These are phyloP conservation scores for Phlyctochytrium bullatum DNA, from an alignment of 192 early-diverging fungal species.

Conservation along the genomic window DNA sequence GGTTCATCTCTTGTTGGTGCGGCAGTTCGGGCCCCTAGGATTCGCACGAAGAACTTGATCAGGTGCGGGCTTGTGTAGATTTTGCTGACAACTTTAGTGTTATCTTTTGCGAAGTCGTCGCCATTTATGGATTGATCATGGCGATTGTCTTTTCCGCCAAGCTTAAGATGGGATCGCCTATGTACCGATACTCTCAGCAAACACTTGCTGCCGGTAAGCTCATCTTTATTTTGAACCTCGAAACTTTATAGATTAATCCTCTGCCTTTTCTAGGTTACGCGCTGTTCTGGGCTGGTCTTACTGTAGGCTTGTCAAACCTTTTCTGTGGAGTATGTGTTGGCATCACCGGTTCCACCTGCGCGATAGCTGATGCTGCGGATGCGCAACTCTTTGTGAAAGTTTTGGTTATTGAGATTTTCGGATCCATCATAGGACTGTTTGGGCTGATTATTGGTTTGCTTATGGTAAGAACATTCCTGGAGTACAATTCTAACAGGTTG, in stretches of 20 bases:
- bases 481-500: neutral
- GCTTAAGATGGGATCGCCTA: constrained; percentile 51
- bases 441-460: constrained; percentile 93
- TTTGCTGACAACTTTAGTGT: constrained; percentile 54
- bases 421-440: constrained; percentile 92
- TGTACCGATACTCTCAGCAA: constrained; percentile 36
- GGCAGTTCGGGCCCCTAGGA: constrained; percentile 85
- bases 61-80: constrained; percentile 49
- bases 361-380: constrained; percentile 95
- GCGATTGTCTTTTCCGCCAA: constrained; percentile 94
- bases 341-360: constrained; percentile 88
- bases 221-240: constrained; percentile 1
- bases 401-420: constrained; percentile 96
- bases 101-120: constrained; percentile 99
- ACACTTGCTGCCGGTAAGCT: constrained; percentile 75
- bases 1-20: constrained; percentile 88
- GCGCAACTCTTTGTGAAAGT: constrained; percentile 95
- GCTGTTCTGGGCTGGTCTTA: constrained; percentile 93
- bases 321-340: constrained; percentile 93
- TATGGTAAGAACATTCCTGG: constrained; percentile 34
- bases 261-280: constrained; percentile 65
- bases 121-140: constrained; percentile 98
- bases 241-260: neutral
- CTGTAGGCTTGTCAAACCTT: constrained; percentile 91
- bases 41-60: constrained; percentile 95